These are phyloP conservation scores for Discostella pseudostelligera DNA, from an alignment of 108 stramenopile genomes.

Conservation along the genomic window DNA sequence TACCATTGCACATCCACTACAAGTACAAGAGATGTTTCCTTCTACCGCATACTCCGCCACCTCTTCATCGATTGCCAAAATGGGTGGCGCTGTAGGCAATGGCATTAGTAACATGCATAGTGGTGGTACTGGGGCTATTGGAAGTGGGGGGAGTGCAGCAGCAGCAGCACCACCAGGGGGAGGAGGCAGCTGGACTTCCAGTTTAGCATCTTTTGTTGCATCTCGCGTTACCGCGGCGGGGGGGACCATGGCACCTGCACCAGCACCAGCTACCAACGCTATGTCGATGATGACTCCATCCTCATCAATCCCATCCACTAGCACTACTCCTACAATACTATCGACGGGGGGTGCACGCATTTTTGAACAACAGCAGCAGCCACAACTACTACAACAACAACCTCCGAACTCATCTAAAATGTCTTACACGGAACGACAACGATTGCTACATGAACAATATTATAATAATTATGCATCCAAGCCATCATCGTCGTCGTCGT, in stretches of 20 bases:
- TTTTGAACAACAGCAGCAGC: not conserved
- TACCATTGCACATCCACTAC: slow-evolving; percentile 5
- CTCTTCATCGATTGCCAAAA: not conserved
- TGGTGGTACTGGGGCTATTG: not conserved
- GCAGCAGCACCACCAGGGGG: slow-evolving; percentile 1
- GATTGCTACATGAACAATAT: slow-evolving; percentile 29
- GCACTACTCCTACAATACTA: slow-evolving; percentile 18
- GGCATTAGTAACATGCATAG: no score
- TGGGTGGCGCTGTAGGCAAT: no score
- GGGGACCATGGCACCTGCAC: no score
- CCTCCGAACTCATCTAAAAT: slow-evolving; percentile 12
- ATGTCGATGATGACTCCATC: no score
- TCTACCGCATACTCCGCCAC: not conserved
- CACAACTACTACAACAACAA: not conserved
- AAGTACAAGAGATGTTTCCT: slow-evolving; percentile 6
- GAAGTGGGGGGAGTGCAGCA: not conserved
- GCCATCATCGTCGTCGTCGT: not conserved
- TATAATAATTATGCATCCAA: slow-evolving; percentile 3
- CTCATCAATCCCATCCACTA: slow-evolving; percentile 33
- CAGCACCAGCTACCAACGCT: no score
- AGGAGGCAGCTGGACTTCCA: slow-evolving; percentile 37
- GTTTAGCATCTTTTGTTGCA: slow-evolving; percentile 51
- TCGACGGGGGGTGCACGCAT: slow-evolving; percentile 9
- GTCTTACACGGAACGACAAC: slow-evolving; percentile 31
- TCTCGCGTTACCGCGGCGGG: slow-evolving; percentile 46